A percentile compares a stretch with the other conserved stretches of the same genome.
These are phyloP conservation scores for Penicillium alfredii DNA, from an alignment of 495 filamentous ascomycete species.

Conservation along the genomic window DNA sequence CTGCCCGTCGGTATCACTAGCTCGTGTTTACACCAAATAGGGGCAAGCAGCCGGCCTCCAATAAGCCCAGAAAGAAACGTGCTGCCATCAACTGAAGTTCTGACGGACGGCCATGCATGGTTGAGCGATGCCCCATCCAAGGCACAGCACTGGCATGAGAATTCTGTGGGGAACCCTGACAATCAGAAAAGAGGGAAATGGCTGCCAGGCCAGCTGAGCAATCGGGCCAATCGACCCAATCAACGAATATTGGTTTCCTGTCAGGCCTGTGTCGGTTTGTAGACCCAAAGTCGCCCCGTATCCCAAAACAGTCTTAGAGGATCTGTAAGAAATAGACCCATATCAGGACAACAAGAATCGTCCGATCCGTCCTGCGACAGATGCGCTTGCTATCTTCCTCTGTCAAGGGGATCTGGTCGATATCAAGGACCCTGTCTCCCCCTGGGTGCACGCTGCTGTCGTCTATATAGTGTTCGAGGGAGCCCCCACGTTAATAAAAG, in stretches of 20 bases:
- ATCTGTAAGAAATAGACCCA: constrained; percentile 66
- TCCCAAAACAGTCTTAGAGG: constrained; percentile 56
- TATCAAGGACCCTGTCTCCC: too few species aligned
- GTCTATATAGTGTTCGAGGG: too few species aligned
- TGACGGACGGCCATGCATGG: constrained; percentile 41
- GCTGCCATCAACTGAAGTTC: constrained; percentile 42
- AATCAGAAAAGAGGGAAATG: constrained; percentile 58
- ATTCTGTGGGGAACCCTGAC: constrained; percentile 61
- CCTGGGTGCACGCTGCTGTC: too few species aligned
- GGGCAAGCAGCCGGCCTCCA: constrained; percentile 54
- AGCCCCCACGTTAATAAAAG: too few species aligned
- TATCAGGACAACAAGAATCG: constrained; percentile 51
- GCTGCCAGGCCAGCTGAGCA: constrained; percentile 61
- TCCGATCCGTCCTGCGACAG: constrained; percentile 53
- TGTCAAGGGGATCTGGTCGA: constrained; percentile 35
- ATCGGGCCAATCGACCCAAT: constrained; percentile 57
- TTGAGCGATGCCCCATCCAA: constrained; percentile 49
- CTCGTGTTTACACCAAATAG: constrained; percentile 50
- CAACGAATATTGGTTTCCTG: constrained; percentile 55
- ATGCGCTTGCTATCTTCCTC: constrained; percentile 51
- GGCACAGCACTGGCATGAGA: constrained; percentile 52
- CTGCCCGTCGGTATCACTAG: constrained; percentile 45
- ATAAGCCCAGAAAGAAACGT: constrained; percentile 43
- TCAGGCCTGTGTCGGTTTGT: constrained; percentile 45
- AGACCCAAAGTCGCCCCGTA: constrained; percentile 61